Evolutionary conservation across 345 rosid genomes (phyloP).

Genomic region (Corchorus capsularis): DNA sequence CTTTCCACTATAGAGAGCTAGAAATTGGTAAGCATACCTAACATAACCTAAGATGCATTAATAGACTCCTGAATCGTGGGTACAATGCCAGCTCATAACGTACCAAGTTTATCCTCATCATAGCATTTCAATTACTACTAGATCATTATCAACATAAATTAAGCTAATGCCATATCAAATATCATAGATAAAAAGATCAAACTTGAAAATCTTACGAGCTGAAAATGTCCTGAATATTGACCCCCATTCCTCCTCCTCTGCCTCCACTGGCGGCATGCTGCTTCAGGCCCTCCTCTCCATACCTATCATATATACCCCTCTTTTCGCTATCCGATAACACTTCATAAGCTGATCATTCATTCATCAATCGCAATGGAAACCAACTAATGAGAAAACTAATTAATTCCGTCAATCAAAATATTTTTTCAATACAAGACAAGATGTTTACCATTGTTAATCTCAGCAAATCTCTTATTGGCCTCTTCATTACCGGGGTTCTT

Average conservation of each 20-base stretch:
- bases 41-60: neutral
- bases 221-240: slow-evolving; percentile 62
- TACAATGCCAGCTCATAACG: neutral
- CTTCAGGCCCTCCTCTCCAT: slow-evolving; percentile 96
- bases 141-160: neutral
- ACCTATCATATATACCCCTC: slow-evolving; percentile 78
- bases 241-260: slow-evolving; percentile 81
- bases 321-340: slow-evolving; percentile 89
- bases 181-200: neutral
- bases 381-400: neutral
- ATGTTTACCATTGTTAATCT: slow-evolving; percentile 78
- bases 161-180: neutral
- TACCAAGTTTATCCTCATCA: neutral
- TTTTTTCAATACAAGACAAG: neutral
- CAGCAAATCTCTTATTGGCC: slow-evolving; percentile 84
- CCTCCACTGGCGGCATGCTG: slow-evolving; percentile 94
- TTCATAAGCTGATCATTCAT: slow-evolving; percentile 71
- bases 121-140: neutral
- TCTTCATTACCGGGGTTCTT: slow-evolving; percentile 96
- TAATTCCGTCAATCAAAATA: neutral
- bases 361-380: neutral
- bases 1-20: neutral
- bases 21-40: slow-evolving; percentile 1
- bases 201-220: slow-evolving; percentile 44
- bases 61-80: neutral